phyloP scores from a whole-genome alignment of 768 basidiomycete genomes.

The Boletus eberwhitei region DNA sequence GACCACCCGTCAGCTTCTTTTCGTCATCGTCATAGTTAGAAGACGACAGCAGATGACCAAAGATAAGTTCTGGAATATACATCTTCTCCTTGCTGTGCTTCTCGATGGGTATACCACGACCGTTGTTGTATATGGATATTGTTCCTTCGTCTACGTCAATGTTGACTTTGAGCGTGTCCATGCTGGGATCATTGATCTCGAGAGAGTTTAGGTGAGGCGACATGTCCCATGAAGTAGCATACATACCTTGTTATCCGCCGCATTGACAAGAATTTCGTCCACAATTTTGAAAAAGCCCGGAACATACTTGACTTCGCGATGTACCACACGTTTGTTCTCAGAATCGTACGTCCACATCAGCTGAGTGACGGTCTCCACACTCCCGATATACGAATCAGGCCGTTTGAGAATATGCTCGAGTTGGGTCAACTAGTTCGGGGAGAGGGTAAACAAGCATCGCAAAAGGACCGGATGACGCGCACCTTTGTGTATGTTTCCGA shows the following conservation, averaged over 20 bases:
- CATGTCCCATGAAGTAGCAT: not conserved
- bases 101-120: slow-evolving; percentile 94
- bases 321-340: slow-evolving; percentile 77
- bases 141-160: slow-evolving; percentile 80
- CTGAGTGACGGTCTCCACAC: slow-evolving; percentile 84
- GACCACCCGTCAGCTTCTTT: slow-evolving; percentile 96
- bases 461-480: slow-evolving; percentile 12
- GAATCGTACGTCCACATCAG: slow-evolving; percentile 93
- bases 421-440: slow-evolving; percentile 70
- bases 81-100: slow-evolving; percentile 91
- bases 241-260: slow-evolving; percentile 95
- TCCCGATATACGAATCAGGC: slow-evolving; percentile 95
- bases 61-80: slow-evolving; percentile 96
- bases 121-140: slow-evolving; percentile 95
- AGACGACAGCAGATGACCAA: slow-evolving; percentile 89
- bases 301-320: slow-evolving; percentile 83
- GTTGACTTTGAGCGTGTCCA: slow-evolving; percentile 88
- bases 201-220: not conserved
- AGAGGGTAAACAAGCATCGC: not conserved
- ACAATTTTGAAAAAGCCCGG: slow-evolving; percentile 99
- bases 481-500: slow-evolving; percentile 93
- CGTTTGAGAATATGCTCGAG: slow-evolving; percentile 91
- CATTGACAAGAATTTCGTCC: slow-evolving; percentile 98
- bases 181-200: slow-evolving; percentile 86
- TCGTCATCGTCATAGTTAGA: slow-evolving; percentile 99